Percentiles rank a stretch among this genome's conserved stretches.
Evolutionary conservation across 768 basidiomycete genomes (phyloP).

Genomic region (Arthromyces matolae): DNA sequence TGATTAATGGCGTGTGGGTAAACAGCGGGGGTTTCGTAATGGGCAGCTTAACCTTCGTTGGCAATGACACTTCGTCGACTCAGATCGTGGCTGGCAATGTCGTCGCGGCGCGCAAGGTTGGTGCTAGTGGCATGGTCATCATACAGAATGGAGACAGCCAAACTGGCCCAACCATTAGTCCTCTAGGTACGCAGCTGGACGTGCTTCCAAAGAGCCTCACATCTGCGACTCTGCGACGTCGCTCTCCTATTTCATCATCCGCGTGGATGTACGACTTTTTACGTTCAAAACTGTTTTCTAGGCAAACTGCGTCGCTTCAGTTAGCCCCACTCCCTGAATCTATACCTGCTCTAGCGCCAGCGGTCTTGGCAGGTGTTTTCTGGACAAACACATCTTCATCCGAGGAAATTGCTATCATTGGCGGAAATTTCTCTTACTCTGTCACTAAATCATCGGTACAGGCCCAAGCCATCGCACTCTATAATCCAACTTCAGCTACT

Average conservation of each 20-base stretch:
- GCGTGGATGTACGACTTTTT: constrained; percentile 50
- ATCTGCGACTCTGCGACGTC: constrained; percentile 32
- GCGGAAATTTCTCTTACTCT: constrained; percentile 82
- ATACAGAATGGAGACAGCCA: constrained; percentile 57
- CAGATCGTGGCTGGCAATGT: constrained; percentile 75
- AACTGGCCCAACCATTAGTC: constrained; percentile 54
- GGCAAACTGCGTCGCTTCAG: constrained; percentile 46
- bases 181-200: constrained; percentile 57
- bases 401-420: constrained; percentile 68
- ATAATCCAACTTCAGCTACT: constrained; percentile 50
- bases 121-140: constrained; percentile 77
- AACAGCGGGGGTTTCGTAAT: constrained; percentile 71
- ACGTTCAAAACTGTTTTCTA: constrained; percentile 42
- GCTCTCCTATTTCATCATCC: constrained; percentile 30
- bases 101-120: constrained; percentile 51
- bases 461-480: constrained; percentile 64
- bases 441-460: constrained; percentile 33
- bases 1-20: constrained; percentile 57
- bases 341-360: constrained; percentile 63
- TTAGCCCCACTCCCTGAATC: constrained; percentile 51
- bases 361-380: constrained; percentile 82
- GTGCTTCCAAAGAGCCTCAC: constrained; percentile 28
- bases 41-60: constrained; percentile 67
- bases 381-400: constrained; percentile 79
- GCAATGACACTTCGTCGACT: constrained; percentile 55